Evolutionary conservation across 2,329 filamentous ascomycete genomes (phyloP), one percentile per base, ranked within the genome.

Genomic region (Exophiala phaeomuriformis): DNA sequence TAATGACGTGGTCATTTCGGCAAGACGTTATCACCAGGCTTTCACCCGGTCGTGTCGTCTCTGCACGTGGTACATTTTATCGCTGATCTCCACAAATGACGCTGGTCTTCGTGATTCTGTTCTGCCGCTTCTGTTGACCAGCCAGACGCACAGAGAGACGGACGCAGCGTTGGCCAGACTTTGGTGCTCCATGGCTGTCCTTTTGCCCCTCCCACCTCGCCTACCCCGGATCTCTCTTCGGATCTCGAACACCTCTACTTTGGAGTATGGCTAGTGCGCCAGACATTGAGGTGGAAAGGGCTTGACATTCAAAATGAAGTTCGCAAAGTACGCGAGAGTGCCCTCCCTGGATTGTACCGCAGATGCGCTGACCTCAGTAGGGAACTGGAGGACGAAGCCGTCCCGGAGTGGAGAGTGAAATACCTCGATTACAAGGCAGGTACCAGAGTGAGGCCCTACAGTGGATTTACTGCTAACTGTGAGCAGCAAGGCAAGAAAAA

Each of bases 381-480:
- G 67, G 88, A 95, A 73, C 78, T 95, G 59, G 88, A 95, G 67
- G 81, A 86, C 66, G 87, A 94, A 64, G 80, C 90, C 50, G 89
- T 96, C 60, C 90, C 90, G 67, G 90, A 97, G 80, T 97, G 91
- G 91, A 83, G 87, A 65, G 80, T 84, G 69, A 95, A 95, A 71
- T 97, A 96, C 70, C 79, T 97, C 63, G 83, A 96, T 71, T 97
- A 97, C 77, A 95, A 95, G 78, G 83, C 53, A 62, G 40, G 49
- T 52, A 9, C 4, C 3, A 32, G 42, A 45, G 28, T 6, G 27
- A 12, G 3, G 57, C 40, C 19, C 19, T 30, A 51, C 29, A 19
- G 42, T 37, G 44, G 53, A 27, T 12, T 28, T 33, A 47, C 37
- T 64, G 10, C 61, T 59, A 36, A 56, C 43, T 41, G 28, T 48